Evolutionary conservation across 441 rosid genomes (phyloP).

Genomic region (Francoa sonchifolia): DNA sequence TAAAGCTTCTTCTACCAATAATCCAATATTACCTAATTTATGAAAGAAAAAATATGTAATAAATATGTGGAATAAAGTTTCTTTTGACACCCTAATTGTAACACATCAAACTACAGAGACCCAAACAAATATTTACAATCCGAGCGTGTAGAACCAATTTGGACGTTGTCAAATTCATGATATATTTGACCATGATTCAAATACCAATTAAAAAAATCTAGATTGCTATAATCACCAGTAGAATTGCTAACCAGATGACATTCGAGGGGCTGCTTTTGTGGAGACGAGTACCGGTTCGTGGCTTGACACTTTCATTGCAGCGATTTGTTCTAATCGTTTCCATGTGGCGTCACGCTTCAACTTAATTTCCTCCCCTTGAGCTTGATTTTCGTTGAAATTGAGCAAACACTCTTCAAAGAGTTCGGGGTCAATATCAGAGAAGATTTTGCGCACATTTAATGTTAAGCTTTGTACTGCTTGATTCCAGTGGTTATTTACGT

Average conservation of each 20-base stretch:
- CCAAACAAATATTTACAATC: too few relatives aligned
- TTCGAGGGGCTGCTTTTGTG: constrained; percentile 14
- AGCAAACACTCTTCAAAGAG: constrained; percentile 63
- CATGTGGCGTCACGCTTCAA: constrained; percentile 51
- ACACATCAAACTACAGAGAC: too few relatives aligned
- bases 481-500: constrained; percentile 71
- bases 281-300: constrained; percentile 40
- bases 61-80: too few relatives aligned
- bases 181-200: constrained; percentile 13
- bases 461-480: constrained; percentile 82
- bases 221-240: constrained; percentile 4
- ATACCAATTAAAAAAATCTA: constrained; percentile 7
- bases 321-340: constrained; percentile 73
- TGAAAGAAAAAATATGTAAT: too few relatives aligned
- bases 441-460: constrained; percentile 68
- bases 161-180: too few relatives aligned
- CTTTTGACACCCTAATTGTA: too few relatives aligned
- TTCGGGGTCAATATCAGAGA: constrained; percentile 57
- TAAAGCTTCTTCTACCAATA: too few relatives aligned
- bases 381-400: constrained; percentile 56
- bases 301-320: constrained; percentile 47
- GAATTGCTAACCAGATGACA: constrained; percentile 25
- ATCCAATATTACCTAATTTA: too few relatives aligned
- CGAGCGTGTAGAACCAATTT: too few relatives aligned
- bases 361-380: constrained; percentile 35